phyloP scores from a whole-genome alignment of 73 alveolate species.

The Uronychia setigera region DNA sequence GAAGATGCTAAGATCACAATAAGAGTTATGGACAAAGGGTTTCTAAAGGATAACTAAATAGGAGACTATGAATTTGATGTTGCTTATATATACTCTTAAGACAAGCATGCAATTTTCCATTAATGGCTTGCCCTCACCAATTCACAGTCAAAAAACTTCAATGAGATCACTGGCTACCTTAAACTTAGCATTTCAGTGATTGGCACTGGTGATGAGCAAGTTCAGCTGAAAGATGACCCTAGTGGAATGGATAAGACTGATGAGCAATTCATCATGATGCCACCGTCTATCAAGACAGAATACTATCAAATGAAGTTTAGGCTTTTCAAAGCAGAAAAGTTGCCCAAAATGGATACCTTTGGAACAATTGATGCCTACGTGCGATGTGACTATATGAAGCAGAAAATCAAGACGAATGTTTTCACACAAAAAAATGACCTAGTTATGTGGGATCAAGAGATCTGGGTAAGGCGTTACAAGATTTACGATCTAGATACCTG shows the following conservation, averaged over 20 bases:
- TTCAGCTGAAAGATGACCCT: conserved; percentile 71
- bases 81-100: conserved; percentile 83
- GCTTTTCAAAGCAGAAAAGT: conserved; percentile 77
- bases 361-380: conserved; percentile 82
- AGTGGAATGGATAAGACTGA: conserved; percentile 44
- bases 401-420: conserved; percentile 66
- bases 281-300: conserved; percentile 83
- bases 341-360: conserved; percentile 83
- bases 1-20: conserved; percentile 68
- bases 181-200: conserved; percentile 84
- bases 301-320: conserved; percentile 78
- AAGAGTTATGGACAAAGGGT: conserved; percentile 73
- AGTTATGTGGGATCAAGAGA: conserved; percentile 57
- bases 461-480: conserved; percentile 43
- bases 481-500: conserved; percentile 36
- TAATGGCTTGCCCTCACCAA: conserved; percentile 94
- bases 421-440: conserved; percentile 64
- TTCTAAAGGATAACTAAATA: conserved; percentile 74
- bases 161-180: conserved; percentile 88
- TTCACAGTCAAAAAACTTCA: conserved; percentile 84
- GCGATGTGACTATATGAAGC: conserved; percentile 60
- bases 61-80: conserved; percentile 94
- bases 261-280: conserved; percentile 75
- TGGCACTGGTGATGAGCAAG: conserved; percentile 83
- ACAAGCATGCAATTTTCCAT: conserved; percentile 86